phyloP scores from a whole-genome alignment of 1,139 yeast species.

The Williopsis jadinii region DNA sequence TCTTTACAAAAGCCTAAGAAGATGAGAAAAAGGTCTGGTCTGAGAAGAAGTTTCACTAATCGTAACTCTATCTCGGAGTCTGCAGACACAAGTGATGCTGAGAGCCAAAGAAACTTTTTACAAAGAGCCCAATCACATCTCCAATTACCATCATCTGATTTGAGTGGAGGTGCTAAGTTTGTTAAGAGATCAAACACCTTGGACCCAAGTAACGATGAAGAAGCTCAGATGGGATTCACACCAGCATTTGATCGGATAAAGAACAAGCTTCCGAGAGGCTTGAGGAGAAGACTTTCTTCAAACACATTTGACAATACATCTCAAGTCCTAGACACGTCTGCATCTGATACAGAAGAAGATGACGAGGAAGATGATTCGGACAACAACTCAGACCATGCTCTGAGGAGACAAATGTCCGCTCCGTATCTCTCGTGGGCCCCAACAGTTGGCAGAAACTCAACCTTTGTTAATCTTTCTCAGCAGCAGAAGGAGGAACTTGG shows the following conservation, averaged over 20 bases:
- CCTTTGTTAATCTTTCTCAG: conserved; percentile 73
- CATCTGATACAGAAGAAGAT: conserved; percentile 10
- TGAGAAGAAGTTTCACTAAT: conserved; percentile 12
- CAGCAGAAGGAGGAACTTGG: conserved; percentile 92
- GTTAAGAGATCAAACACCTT: conserved; percentile 41
- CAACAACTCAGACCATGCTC: conserved; percentile 12
- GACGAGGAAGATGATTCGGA: conserved; percentile 20
- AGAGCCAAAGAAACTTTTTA: neutral
- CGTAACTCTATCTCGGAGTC: conserved; percentile 1
- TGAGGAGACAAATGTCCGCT: conserved; percentile 37
- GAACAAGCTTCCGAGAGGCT: conserved; percentile 22
- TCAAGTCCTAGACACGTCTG: neutral
- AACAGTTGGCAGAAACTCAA: conserved; percentile 88
- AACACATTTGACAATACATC: conserved; percentile 15
- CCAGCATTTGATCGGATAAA: conserved; percentile 38
- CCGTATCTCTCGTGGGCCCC: conserved; percentile 86
- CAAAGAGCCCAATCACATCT: conserved; percentile 31
- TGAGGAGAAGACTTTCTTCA: conserved; percentile 20
- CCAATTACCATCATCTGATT: conserved; percentile 31
- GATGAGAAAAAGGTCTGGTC: conserved; percentile 10
- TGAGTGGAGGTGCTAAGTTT: conserved; percentile 30
- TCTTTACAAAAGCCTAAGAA: conserved; percentile 11
- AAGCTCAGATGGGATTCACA: conserved; percentile 27
- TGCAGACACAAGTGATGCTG: conserved; percentile 4
- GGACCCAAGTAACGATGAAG: conserved; percentile 28